Evolutionary conservation across 2,329 filamentous ascomycete genomes (phyloP), one percentile per base, ranked within the genome.

Genomic region (Verticillium alfalfae): DNA sequence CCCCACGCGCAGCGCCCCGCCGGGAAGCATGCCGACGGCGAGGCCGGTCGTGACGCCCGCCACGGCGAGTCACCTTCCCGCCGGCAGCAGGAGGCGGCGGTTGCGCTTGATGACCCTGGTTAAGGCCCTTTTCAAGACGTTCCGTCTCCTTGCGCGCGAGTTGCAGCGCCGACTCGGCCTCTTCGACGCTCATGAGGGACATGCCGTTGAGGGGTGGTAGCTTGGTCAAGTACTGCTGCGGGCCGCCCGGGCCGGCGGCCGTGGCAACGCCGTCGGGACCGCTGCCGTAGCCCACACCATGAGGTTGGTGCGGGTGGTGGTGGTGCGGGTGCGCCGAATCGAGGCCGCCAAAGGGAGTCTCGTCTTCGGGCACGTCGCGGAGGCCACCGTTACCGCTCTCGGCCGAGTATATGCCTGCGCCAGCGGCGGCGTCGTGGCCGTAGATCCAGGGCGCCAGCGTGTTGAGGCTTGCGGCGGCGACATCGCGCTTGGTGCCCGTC

Each of bases 91-190:
- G 52, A 88, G 66, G 58, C 81, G 78, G 61, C 80, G 75, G 69
- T 89, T 90, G 71, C 82, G 83, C 74, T 83, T 84, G 61, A 89
- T 81, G 22, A 88, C 70, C 70, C 54, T 80, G 78, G 70, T 84
- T 84, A 61, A 89, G 72, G 55, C 77, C 83, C 77, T 86, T 88
- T 74, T 89, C 86, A 36, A 88, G 71, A 68, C 79, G 82, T 65
- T 88, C 86, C 7, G 83, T 83, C 71, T 89, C 87, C 70, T 82
- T 85, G 58, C 81, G 78, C 34, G 84, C 81, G 41, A 79, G 71
- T 26, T 71, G 67, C 54, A 85, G 75, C 56, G 83, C 83, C 61
- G 75, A 76, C 74, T 90, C 88, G 2, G 86, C 83, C 63, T 90
- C 88, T 64, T 88, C 82, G 2, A 88, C 79, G 57, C 78, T 85